Percentiles rank a stretch among this genome's conserved stretches.
phyloP scores from a whole-genome alignment of 495 filamentous ascomycete genomes.

The Talaromyces wortmannii region DNA sequence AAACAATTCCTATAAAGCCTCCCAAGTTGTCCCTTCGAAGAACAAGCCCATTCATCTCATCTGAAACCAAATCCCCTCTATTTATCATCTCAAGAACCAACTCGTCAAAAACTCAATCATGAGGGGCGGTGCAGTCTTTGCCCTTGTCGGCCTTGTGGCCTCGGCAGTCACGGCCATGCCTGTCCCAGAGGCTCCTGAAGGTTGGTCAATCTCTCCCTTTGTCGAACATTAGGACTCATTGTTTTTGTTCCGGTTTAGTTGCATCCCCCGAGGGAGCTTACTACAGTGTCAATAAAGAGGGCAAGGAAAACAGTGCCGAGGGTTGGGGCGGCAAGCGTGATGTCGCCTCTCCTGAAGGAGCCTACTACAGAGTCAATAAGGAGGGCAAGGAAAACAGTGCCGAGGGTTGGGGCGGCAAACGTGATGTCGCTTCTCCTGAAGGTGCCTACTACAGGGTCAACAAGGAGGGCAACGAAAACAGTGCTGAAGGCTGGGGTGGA shows the following conservation, averaged over 20 bases:
- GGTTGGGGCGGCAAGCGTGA: not conserved
- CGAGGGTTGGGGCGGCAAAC: not conserved
- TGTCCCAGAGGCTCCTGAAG: not conserved
- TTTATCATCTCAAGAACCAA: not conserved
- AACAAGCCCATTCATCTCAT: not conserved
- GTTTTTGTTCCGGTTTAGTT: not conserved
- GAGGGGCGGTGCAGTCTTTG: not conserved
- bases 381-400: not conserved
- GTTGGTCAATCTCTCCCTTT: not conserved
- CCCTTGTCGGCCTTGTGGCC: not conserved
- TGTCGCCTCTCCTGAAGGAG: not conserved
- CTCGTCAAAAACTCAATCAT: not conserved
- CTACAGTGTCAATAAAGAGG: not conserved
- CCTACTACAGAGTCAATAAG: not conserved
- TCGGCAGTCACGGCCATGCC: not conserved
- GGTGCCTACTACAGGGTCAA: not conserved
- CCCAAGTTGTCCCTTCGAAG: no score
- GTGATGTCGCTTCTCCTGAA: not conserved
- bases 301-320: not conserved
- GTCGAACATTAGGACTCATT: not conserved
- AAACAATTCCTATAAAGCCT: no score
- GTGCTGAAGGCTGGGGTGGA: not conserved
- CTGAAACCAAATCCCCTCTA: not conserved
- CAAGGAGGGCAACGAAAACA: not conserved
- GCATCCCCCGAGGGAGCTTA: not conserved